Conservation (phyloP, 352 stramenopile genomes). For the Blastocystis sp. region DNA sequence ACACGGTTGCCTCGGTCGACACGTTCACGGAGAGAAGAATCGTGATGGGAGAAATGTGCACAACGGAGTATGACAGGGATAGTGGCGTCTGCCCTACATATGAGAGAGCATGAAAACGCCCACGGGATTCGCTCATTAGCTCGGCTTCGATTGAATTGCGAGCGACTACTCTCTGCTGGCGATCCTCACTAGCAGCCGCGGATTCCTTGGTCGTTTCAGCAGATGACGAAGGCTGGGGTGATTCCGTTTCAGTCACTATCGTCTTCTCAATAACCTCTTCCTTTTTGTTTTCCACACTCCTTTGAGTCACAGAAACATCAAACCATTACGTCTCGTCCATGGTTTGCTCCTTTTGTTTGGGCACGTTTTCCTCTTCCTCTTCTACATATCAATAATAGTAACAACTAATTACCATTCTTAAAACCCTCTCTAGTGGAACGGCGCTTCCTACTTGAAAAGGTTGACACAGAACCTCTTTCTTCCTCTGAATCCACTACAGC, state of each 20-base stretch:
- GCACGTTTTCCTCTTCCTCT: background rate
- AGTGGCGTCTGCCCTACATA: background rate
- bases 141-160: background rate
- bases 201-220: background rate
- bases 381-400: background rate
- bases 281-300: too few species aligned
- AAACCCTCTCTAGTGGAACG: background rate
- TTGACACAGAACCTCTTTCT: background rate
- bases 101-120: background rate
- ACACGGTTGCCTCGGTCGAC: conserved; percentile 32
- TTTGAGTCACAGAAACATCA: too few species aligned
- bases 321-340: background rate
- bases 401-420: background rate
- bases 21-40: conserved; percentile 33
- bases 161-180: too few species aligned
- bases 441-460: background rate
- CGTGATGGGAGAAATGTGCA: conserved; percentile 6
- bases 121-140: background rate
- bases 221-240: background rate
- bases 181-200: too few species aligned
- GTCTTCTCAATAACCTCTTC: background rate
- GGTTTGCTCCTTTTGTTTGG: background rate
- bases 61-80: conserved; percentile 14
- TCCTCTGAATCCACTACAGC: background rate
- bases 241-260: background rate